Conservation (phyloP, 768 basidiomycete genomes). For the Chalciporus chontae region DNA sequence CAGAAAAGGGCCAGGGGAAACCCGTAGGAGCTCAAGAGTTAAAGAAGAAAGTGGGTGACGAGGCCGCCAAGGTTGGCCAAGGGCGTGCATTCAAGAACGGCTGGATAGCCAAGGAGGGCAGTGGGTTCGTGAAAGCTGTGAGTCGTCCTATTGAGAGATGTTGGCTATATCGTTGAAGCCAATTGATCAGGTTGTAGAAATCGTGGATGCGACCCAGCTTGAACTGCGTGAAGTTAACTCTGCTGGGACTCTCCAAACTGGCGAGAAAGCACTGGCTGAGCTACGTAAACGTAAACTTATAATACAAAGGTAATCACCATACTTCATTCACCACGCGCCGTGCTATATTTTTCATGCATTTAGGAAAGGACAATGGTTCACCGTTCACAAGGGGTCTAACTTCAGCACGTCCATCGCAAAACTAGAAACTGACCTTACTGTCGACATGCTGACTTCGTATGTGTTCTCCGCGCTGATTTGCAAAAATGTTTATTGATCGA, state of each 20-base stretch:
- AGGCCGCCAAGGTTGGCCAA: slow-evolving; percentile 90
- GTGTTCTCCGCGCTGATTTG: slow-evolving; percentile 21
- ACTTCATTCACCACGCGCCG: neutral
- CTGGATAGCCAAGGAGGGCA: slow-evolving; percentile 92
- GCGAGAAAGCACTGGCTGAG: slow-evolving; percentile 83
- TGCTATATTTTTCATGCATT: slow-evolving; percentile 1
- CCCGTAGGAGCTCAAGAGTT: slow-evolving; percentile 67
- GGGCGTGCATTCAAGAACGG: slow-evolving; percentile 94
- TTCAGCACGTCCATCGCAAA: slow-evolving; percentile 92
- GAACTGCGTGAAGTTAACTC: slow-evolving; percentile 72
- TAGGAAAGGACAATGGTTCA: slow-evolving; percentile 96
- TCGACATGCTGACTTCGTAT: slow-evolving; percentile 90
- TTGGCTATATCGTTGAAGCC: neutral
- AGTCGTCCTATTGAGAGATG: slow-evolving; percentile 27
- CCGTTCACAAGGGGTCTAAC: slow-evolving; percentile 75
- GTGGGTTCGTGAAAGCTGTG: slow-evolving; percentile 83
- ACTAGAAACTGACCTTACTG: slow-evolving; percentile 94
- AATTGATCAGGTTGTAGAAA: slow-evolving; percentile 50
- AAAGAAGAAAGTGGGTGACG: slow-evolving; percentile 76
- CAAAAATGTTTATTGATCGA: slow-evolving; percentile 1
- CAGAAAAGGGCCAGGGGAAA: slow-evolving; percentile 61
- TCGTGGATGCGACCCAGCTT: slow-evolving; percentile 70
- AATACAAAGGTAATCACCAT: slow-evolving; percentile 59
- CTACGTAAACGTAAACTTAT: slow-evolving; percentile 90
- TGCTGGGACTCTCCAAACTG: slow-evolving; percentile 65